Percentiles rank a stretch among this genome's conserved stretches.
Conservation (phyloP, 805 yeast genomes). For the Wickerhamiella dianesei region DNA sequence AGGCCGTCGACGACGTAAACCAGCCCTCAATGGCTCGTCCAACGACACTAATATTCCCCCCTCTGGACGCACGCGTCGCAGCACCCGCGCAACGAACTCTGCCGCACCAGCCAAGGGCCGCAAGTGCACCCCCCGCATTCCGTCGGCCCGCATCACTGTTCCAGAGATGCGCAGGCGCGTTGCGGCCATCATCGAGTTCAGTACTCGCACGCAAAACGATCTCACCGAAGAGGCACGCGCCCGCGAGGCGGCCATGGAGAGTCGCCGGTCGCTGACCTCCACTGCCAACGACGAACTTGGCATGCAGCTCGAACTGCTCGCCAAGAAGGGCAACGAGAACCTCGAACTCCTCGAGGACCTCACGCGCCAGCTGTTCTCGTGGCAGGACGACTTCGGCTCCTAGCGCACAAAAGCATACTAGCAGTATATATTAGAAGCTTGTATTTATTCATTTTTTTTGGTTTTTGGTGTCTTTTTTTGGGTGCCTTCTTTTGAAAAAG, state of each 20-base stretch:
- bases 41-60: not conserved
- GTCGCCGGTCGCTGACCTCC: conserved; percentile 1
- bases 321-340: conserved; percentile 38
- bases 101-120: not conserved
- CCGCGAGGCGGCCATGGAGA: conserved; percentile 36
- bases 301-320: conserved; percentile 22
- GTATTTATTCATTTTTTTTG: too few relatives aligned
- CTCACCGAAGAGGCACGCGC: conserved; percentile 58
- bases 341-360: conserved; percentile 55
- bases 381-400: conserved; percentile 55
- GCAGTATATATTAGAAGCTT: too few relatives aligned
- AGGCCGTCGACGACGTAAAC: not conserved
- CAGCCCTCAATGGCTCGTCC: not conserved
- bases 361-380: conserved; percentile 52
- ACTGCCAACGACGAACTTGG: conserved; percentile 21
- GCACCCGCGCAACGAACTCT: not conserved
- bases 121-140: conserved; percentile 48
- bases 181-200: conserved; percentile 80
- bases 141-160: conserved; percentile 59
- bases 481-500: too few relatives aligned
- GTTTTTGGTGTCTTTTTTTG: too few relatives aligned
- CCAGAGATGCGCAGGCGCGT: conserved; percentile 80
- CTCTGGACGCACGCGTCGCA: conserved; percentile 2
- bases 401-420: too few relatives aligned
- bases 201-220: conserved; percentile 76